These are phyloP conservation scores for Phytophthora tentaculata DNA, from an alignment of 352 stramenopile species.

Conservation along the genomic window DNA sequence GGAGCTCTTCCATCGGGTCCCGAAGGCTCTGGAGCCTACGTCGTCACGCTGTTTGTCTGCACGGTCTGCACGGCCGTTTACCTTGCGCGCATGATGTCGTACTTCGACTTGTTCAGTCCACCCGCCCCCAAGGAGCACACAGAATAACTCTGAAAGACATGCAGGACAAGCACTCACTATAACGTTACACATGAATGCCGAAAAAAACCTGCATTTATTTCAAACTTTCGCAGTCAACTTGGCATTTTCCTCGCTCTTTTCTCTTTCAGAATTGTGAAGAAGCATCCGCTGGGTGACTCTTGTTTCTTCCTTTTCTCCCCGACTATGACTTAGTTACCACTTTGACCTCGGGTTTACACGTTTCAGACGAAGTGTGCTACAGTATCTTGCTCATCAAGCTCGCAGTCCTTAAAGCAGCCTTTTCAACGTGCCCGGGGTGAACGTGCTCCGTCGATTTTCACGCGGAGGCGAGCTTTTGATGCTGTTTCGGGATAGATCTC, in stretches of 20 bases:
- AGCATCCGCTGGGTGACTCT: conserved; percentile 13
- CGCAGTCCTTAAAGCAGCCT: conserved; percentile 33
- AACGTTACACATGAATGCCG: conserved; percentile 20
- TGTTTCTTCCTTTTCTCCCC: conserved; percentile 30
- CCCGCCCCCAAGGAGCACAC: conserved; percentile 38
- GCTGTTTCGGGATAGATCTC: conserved; percentile 29
- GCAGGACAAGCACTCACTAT: neutral
- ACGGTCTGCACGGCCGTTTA: conserved; percentile 77
- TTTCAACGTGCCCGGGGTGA: conserved; percentile 39
- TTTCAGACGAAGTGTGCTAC: conserved; percentile 1
- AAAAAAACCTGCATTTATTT: conserved; percentile 39
- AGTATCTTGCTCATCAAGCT: neutral
- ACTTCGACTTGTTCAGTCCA: conserved; percentile 49
- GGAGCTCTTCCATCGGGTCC: conserved; percentile 80
- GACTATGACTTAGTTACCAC: conserved; percentile 1
- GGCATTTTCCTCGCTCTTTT: conserved; percentile 15
- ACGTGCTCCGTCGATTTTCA: conserved; percentile 44
- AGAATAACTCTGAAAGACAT: conserved; percentile 24
- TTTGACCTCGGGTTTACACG: conserved; percentile 2
- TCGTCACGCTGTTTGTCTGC: conserved; percentile 86
- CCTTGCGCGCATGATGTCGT: conserved; percentile 53
- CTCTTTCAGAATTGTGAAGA: conserved; percentile 18
- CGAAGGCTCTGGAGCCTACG: conserved; percentile 76
- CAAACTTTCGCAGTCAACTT: conserved; percentile 23
- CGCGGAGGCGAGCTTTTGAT: conserved; percentile 36